These are phyloP conservation scores for Lentinula lateritia DNA, from an alignment of 768 basidiomycete species.

Conservation along the genomic window DNA sequence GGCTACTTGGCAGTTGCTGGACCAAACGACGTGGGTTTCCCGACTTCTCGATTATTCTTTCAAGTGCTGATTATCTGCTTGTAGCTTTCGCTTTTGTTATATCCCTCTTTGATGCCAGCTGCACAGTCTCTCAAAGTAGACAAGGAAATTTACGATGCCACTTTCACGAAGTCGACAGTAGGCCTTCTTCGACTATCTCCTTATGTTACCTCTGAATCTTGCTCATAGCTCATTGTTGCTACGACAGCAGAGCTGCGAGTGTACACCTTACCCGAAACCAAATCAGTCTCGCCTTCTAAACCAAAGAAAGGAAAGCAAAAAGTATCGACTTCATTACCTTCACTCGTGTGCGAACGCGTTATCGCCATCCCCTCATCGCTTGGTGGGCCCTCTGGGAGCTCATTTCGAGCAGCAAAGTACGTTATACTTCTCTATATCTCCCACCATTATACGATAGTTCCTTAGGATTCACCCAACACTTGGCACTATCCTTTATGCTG, in stretches of 20 bases:
- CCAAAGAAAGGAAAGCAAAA: conserved; percentile 41
- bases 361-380: conserved; percentile 49
- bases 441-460: neutral
- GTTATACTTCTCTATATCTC: neutral
- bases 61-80: neutral
- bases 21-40: conserved; percentile 52
- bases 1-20: conserved; percentile 66
- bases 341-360: conserved; percentile 40
- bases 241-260: conserved; percentile 61
- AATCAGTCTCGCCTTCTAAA: conserved; percentile 16
- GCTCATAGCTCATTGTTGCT: conserved; percentile 53
- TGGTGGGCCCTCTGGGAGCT: conserved; percentile 40
- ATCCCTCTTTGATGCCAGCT: conserved; percentile 43
- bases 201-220: neutral
- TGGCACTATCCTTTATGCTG: conserved; percentile 54
- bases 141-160: conserved; percentile 83
- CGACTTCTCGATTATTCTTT: conserved; percentile 11
- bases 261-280: conserved; percentile 44
- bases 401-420: conserved; percentile 63
- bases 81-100: conserved; percentile 10
- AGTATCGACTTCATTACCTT: conserved; percentile 14
- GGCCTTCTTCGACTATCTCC: conserved; percentile 13
- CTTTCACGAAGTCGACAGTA: conserved; percentile 68
- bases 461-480: neutral
- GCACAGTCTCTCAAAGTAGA: conserved; percentile 49